Conservation (phyloP, 306 rosid genomes). For the Benincasa hispida region DNA sequence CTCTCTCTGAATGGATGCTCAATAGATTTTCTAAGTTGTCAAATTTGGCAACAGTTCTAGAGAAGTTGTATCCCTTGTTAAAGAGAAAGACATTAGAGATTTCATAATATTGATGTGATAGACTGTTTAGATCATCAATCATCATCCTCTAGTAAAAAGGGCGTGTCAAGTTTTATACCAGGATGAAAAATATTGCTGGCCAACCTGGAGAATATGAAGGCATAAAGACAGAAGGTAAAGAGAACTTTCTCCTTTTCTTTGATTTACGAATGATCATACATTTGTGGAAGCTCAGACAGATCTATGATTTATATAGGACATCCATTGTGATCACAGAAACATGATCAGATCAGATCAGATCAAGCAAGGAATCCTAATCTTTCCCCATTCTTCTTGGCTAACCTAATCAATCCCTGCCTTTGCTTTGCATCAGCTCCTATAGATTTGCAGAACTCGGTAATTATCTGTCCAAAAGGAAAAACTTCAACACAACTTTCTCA, state of each 20-base stretch:
- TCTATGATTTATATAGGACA: neutral
- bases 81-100: neutral
- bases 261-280: neutral
- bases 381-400: slow-evolving; percentile 99
- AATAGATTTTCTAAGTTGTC: neutral
- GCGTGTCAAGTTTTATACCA: neutral
- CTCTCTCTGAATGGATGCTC: neutral
- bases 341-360: neutral
- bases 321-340: neutral
- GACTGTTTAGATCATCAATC: neutral
- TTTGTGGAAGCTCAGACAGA: neutral
- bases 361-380: slow-evolving; percentile 92
- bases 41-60: neutral
- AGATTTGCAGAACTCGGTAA: slow-evolving; percentile 96
- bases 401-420: slow-evolving; percentile 93
- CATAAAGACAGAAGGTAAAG: neutral
- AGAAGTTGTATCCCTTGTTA: neutral
- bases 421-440: slow-evolving; percentile 95
- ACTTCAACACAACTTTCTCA: neutral
- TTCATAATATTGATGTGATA: neutral
- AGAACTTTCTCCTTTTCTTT: neutral
- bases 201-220: neutral
- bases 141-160: neutral
- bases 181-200: neutral
- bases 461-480: slow-evolving; percentile 35